Base-by-base conservation (phyloP, 495 filamentous ascomycete genomes). In the Bacidia gigantensis region DNA sequence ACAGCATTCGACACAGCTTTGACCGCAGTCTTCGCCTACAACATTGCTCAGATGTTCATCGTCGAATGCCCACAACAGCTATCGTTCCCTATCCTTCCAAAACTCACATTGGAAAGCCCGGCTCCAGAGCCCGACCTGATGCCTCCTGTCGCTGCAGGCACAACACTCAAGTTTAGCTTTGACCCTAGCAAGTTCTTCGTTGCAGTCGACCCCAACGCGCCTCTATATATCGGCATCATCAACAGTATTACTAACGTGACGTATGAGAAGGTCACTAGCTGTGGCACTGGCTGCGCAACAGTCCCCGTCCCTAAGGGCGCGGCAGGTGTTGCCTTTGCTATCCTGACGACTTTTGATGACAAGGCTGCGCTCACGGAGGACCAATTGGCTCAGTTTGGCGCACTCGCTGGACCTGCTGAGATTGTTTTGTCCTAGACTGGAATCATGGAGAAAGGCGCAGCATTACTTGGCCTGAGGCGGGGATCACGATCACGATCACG, bases 31-130 rank as follows among this genome's bases (percentile, higher is more conserved):
- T 62, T 69, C 53, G 76, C 77, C 21, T 72, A 73, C 63, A 73
- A 74, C 24, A 65, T 79, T 38, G 76, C 76, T 7, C 63, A 69
- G 25, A 64, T 62, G 44, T 77, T 80, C 66, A 77, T 80, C 55
- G 56, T 58, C 0, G 61, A 62, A 10, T 80, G 75, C 60, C 76
- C 76, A 1, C 48, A 52, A 25, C 54, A 62, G 29, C 57, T 65
- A 1, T 59, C 62, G 20, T 40, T 62, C 35, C 55, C 53, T 3
- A 29, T 56, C 23, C 51, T 63, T 10, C 62, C 62, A 7, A 64
- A 62, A 47, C 53, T 65, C 18, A 65, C 49, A 0, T 49, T 64
- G 22, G 47, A 49, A 21, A 48, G 56, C 17, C 62, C 62, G 5
- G 48, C 38, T 11, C 62, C 62, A 11, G 49, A 51, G 11, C 45